Evolutionary conservation across 2,329 filamentous ascomycete species (phyloP), one percentile per base, ranked within the genome.

Genomic region (Apiospora aurea): DNA sequence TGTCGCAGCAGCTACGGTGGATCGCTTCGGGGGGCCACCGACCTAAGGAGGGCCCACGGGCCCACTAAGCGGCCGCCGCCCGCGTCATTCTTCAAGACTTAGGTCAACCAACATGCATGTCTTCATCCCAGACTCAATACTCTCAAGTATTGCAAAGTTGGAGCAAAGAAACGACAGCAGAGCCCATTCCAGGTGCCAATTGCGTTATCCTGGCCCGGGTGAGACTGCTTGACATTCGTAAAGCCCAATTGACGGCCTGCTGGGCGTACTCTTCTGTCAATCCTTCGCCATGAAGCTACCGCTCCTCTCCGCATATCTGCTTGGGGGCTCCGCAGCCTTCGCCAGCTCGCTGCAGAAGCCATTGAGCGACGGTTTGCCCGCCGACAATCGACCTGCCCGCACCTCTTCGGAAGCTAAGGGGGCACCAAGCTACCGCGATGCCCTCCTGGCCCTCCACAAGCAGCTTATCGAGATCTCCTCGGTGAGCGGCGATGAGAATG

Each of bases 391-490:
- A 61, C 29, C 34, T 64, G 34, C 18, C 34, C 57, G n/a, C 29
- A 41, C n/a, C 34, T 14, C 57, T 21, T 38, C 66, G n/a, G 43
- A 24, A 29, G 26, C 41, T 34, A 18, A 47, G 11, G 47, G 49
- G 10, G 69, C 72, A 13, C 72, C 72, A 18, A 53, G 66, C 4
- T 86, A 86, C 76, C 86, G 88, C 49, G 75, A 82, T 3, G 80
- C 83, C 51, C 87, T 97, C 0, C 86, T 97, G 61, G 86, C 87
- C 24, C 87, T 97, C 16, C 95, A 97, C 83, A 89, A 91, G 70
- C 87, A 90, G 21, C 89, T 97, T n/a, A 87, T 95, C 43, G 86
- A 92, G 72, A 92, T 92, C 64, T 87, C 92, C 69, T 97, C 94
- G 0, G 88, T 94, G 74, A 91, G 89, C 3, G 89, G 89, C 66